Evolutionary conservation across 1,139 yeast genomes (phyloP), one percentile per base, ranked within the genome.

Genomic region (Magnusiomyces clavatus): DNA sequence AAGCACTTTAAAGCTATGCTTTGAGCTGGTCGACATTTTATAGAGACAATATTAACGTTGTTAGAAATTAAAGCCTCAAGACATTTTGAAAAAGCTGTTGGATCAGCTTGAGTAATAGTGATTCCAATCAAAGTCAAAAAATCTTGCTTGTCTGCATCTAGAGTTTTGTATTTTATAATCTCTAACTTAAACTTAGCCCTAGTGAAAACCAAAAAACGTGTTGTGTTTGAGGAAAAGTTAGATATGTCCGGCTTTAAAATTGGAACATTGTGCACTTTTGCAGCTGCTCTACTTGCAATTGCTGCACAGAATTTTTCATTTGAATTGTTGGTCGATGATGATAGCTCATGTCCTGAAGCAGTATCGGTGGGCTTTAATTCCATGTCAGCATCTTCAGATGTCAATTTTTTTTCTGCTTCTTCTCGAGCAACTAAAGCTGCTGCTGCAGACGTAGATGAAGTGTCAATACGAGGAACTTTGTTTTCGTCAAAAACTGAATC

Each of bases 391-490:
- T 37, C 39, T n/a, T 37, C 39, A 4, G 72, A 65, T 12, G 63
- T 61, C 2, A 62, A 64, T 19, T 68, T 70, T 1, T 57, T 57
- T 11, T 62, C 67, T n/a, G 20, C 29, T 12, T 42, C 31, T 35
- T 44, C 47, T 4, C 24, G 35, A 24, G 48, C 48, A 2, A 86
- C 86, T 48, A 77, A 64, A 57, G 81, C 81, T 0, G 94, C 96
- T 0, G 97, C 97, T 58, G 77, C 78, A 0, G 96, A 83, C 0
- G 97, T 92, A 0, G 96, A 86, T 2, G 78, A 74, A 1, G 83
- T 76, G 66, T 89, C 96, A 11, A 84, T 71, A 16, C 54, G 53
- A 36, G 58, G 58, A n/a, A 64, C 57, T 1, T 58, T 61, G 3
- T 45, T 36, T 6, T 40, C 19, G 2, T 52, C 56, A 12, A 62